A percentile compares a stretch with the other conserved stretches of the same genome.
These are phyloP conservation scores for Colletotrichum higginsianum DNA, from an alignment of 2,329 filamentous ascomycete species.

Conservation along the genomic window DNA sequence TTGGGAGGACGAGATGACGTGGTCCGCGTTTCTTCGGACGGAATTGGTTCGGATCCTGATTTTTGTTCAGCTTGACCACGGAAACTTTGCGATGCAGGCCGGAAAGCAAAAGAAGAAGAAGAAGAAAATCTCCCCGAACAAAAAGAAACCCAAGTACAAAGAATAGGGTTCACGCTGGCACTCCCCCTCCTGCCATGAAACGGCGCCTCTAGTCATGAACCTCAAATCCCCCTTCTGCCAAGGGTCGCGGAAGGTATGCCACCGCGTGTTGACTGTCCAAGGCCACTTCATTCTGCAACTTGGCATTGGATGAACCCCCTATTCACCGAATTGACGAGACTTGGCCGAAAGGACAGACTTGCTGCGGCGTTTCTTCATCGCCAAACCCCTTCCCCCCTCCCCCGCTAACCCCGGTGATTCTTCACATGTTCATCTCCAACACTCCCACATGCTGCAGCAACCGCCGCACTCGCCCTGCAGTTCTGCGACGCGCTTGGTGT, in stretches of 20 bases:
- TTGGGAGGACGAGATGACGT: conserved; percentile 28
- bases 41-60: conserved; percentile 1
- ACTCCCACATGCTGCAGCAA: neutral
- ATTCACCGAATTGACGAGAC: conserved; percentile 26
- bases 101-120: conserved; percentile 12
- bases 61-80: conserved; percentile 6
- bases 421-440: conserved; percentile 27
- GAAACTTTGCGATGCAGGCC: conserved; percentile 1
- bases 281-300: conserved; percentile 16
- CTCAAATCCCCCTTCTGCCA: neutral
- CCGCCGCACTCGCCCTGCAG: conserved; percentile 4
- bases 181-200: conserved; percentile 34
- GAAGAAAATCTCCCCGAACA: neutral
- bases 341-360: conserved; percentile 10
- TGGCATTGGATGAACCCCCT: conserved; percentile 36
- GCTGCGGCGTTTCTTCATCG: neutral
- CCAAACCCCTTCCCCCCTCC: neutral
- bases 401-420: neutral
- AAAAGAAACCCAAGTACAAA: neutral
- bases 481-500: conserved; percentile 23
- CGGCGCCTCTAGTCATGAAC: conserved; percentile 33
- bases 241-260: neutral
- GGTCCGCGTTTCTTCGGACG: conserved; percentile 33
- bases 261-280: neutral
- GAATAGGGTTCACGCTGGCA: conserved; percentile 28